Conservation (phyloP, 495 filamentous ascomycete species). For the Cercophora scortea region DNA sequence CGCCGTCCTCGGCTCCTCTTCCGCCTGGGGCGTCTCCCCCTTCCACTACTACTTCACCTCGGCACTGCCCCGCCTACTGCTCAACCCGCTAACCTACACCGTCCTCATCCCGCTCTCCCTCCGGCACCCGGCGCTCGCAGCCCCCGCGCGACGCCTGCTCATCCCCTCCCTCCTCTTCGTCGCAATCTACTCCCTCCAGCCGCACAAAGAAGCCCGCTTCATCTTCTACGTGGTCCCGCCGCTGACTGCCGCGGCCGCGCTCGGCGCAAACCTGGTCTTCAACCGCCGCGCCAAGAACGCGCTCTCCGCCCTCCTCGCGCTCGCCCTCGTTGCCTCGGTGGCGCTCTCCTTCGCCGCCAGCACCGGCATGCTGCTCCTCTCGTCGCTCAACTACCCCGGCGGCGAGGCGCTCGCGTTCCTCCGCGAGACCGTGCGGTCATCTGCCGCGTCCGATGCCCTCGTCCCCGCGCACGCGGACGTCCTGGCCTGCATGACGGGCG, state of each 20-base stretch:
- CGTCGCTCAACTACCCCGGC: constrained; percentile 83
- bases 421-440: constrained; percentile 35
- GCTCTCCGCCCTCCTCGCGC: constrained; percentile 45
- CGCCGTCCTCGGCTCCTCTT: constrained; percentile 65
- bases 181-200: constrained; percentile 70
- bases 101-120: constrained; percentile 62
- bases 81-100: constrained; percentile 62
- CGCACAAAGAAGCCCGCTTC: constrained; percentile 97
- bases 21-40: constrained; percentile 79
- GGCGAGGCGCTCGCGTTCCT: constrained; percentile 58
- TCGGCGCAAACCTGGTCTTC: constrained; percentile 69
- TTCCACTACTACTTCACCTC: constrained; percentile 79
- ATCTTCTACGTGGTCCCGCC: constrained; percentile 81
- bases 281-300: constrained; percentile 34
- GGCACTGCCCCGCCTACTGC: constrained; percentile 71
- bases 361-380: constrained; percentile 58
- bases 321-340: constrained; percentile 50
- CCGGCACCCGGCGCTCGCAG: constrained; percentile 35
- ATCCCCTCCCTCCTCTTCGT: constrained; percentile 66
- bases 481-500: constrained; percentile 84
- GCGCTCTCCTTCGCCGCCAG: constrained; percentile 51
- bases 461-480: constrained; percentile 71
- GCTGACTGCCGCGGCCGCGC: constrained; percentile 68
- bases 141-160: constrained; percentile 43
- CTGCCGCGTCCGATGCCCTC: constrained; percentile 10